These are phyloP conservation scores for Rhizoclosmatium sp. DNA, from an alignment of 192 early-diverging fungal species.

Conservation along the genomic window DNA sequence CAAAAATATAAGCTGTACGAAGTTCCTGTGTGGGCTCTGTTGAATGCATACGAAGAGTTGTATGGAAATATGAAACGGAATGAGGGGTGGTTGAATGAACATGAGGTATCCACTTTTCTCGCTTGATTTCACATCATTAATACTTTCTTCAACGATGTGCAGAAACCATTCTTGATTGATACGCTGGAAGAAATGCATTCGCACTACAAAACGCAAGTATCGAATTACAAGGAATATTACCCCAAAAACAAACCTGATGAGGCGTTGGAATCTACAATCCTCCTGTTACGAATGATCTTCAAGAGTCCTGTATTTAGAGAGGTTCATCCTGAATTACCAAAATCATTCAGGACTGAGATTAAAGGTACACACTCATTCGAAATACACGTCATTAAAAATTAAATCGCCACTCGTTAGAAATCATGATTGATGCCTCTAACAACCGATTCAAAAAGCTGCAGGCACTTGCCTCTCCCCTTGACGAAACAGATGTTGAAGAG, in stretches of 20 bases:
- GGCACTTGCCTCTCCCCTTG: slow-evolving; percentile 57
- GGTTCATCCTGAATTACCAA: slow-evolving; percentile 49
- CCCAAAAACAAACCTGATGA: slow-evolving; percentile 62
- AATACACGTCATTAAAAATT: neutral
- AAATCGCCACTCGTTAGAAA: neutral
- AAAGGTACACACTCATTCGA: neutral
- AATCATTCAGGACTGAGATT: slow-evolving; percentile 52
- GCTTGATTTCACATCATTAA: neutral
- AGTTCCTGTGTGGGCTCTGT: slow-evolving; percentile 50
- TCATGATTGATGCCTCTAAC: slow-evolving; percentile 52
- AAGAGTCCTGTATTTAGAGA: slow-evolving; percentile 54
- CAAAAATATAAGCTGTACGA: slow-evolving; percentile 52
- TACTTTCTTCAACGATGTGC: neutral
- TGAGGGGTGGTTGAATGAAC: slow-evolving; percentile 42
- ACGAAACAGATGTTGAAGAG: slow-evolving; percentile 55
- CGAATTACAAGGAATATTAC: slow-evolving; percentile 62
- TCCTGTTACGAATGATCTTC: slow-evolving; percentile 63
- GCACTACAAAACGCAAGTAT: slow-evolving; percentile 56
- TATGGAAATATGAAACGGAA: slow-evolving; percentile 52
- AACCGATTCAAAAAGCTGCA: slow-evolving; percentile 53
- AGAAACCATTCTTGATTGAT: slow-evolving; percentile 51
- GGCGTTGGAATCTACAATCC: slow-evolving; percentile 58
- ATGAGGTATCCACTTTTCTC: slow-evolving; percentile 43
- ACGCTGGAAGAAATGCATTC: slow-evolving; percentile 58
- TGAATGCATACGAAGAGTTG: slow-evolving; percentile 54